Evolutionary conservation across 2,329 filamentous ascomycete species (phyloP), one percentile per base, ranked within the genome.

Genomic region (Trichoderma semiorbis): DNA sequence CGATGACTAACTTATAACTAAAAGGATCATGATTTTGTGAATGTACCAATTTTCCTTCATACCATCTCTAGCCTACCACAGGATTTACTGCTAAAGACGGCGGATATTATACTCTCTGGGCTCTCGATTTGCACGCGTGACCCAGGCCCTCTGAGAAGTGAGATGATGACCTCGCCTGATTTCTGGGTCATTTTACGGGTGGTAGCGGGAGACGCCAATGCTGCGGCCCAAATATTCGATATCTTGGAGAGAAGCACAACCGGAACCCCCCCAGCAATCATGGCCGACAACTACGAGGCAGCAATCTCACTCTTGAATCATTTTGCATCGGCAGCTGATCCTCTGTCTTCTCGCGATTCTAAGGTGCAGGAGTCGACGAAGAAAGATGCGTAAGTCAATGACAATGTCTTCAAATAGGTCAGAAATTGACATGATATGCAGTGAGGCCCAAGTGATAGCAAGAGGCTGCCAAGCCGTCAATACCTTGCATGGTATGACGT

Each of bases 161-260:
- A 98, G 82, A 93, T 98, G 75, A 97, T 97, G 82, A 95, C 93
- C 16, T 98, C 95, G 21, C 96, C 96, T 0, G 96, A 99, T 78
- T 98, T 99, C 81, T 99, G 96, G 96, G 92, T 92, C 6, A 93
- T 98, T 16, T 85, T 99, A 67, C 91, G 94, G 73, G 88, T 90
- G 36, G 84, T 99, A 21, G 90, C 93, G 61, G 85, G 86, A 28
- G 88, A 91, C 73, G 83, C 89, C 3, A 91, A 93, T 68, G 91
- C 92, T 30, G 92, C 94, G 2, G 86, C 91, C 0, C 86, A 91
- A 18, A 94, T 97, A 0, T 98, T 98, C 79, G 90, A 92, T 69
- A 92, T 98, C n/a, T 85, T 98, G 0, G 92, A 96, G 78, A 90
- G 88, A 69, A 90, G 95, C 30, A 90, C 94, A 2, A 88, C 87